Evolutionary conservation across 2,329 filamentous ascomycete species (phyloP).

Genomic region (Cadophora sp.): DNA sequence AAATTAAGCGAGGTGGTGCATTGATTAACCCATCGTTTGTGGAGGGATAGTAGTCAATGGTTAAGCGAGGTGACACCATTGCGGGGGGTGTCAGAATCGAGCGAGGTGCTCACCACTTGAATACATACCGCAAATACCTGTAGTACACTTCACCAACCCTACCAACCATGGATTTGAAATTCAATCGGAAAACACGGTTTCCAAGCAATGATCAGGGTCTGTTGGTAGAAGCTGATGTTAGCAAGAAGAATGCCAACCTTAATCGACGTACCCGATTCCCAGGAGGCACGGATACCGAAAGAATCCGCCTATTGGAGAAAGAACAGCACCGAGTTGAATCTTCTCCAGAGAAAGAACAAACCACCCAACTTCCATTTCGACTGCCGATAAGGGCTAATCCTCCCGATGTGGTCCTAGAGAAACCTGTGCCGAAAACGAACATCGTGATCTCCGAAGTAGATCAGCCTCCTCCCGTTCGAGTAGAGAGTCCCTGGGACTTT

Average conservation of each 20-base stretch:
- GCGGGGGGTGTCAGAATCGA: not conserved
- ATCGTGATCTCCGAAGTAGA: conserved; percentile 3
- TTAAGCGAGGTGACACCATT: not conserved
- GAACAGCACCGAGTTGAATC: not conserved
- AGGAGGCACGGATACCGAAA: not conserved
- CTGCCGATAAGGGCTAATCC: conserved; percentile 6
- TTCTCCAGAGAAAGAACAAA: conserved; percentile 3
- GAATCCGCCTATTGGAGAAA: not conserved
- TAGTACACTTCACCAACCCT: not conserved
- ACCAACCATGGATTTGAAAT: not conserved
- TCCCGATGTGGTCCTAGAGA: not conserved
- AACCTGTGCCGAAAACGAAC: not conserved
- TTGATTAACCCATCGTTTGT: not conserved
- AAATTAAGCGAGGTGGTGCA: not conserved
- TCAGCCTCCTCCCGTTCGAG: not conserved
- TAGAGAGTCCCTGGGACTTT: conserved; percentile 21
- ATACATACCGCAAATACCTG: not conserved
- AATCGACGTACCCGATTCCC: not conserved
- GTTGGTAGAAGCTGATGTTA: not conserved
- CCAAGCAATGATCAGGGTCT: not conserved
- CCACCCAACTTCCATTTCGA: not conserved
- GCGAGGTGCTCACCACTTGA: not conserved
- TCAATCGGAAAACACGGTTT: conserved; percentile 5
- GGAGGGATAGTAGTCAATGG: not conserved
- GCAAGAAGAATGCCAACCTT: not conserved